Conservation (phyloP, 1,139 yeast genomes). For the Magnusiomyces suaveolens region DNA sequence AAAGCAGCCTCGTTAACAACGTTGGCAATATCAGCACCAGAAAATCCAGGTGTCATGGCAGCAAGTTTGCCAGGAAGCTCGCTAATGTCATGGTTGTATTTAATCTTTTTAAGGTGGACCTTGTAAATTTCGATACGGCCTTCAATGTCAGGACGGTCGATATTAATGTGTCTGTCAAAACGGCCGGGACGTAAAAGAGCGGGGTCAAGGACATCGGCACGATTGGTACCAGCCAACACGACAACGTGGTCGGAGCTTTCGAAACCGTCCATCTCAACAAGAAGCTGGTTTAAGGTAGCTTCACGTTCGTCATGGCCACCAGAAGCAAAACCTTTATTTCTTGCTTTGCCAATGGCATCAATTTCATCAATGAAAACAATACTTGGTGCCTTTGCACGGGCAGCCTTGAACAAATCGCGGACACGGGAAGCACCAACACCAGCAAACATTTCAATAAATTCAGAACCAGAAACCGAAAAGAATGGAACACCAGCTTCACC, state of each 20-base stretch:
- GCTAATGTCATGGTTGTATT: slow-evolving; percentile 40
- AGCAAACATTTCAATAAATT: slow-evolving; percentile 96
- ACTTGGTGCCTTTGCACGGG: slow-evolving; percentile 86
- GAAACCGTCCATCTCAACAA: slow-evolving; percentile 98
- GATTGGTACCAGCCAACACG: slow-evolving; percentile 93
- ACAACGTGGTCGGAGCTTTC: slow-evolving; percentile 85
- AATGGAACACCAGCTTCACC: slow-evolving; percentile 98
- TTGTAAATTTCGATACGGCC: slow-evolving; percentile 88
- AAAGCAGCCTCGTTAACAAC: slow-evolving; percentile 95
- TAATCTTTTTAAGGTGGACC: slow-evolving; percentile 69
- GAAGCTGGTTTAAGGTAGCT: slow-evolving; percentile 84
- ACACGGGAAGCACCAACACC: slow-evolving; percentile 99
- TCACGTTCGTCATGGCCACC: slow-evolving; percentile 95
- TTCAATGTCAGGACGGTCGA: slow-evolving; percentile 85
- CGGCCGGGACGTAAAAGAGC: slow-evolving; percentile 96
- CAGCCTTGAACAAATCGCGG: slow-evolving; percentile 85
- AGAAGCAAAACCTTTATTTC: slow-evolving; percentile 73
- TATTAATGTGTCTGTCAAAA: slow-evolving; percentile 85
- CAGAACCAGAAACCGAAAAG: slow-evolving; percentile 93
- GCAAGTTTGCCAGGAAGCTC: slow-evolving; percentile 78
- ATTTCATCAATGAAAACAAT: slow-evolving; percentile 94
- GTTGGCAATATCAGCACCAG: slow-evolving; percentile 97
- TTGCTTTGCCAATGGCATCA: slow-evolving; percentile 94
- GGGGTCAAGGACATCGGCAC: slow-evolving; percentile 85
- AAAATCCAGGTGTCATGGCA: slow-evolving; percentile 92